Evolutionary conservation across 1,284 basidiomycete species (phyloP), one percentile per base, ranked within the genome.

Genomic region (Moniliophthora roreri): DNA sequence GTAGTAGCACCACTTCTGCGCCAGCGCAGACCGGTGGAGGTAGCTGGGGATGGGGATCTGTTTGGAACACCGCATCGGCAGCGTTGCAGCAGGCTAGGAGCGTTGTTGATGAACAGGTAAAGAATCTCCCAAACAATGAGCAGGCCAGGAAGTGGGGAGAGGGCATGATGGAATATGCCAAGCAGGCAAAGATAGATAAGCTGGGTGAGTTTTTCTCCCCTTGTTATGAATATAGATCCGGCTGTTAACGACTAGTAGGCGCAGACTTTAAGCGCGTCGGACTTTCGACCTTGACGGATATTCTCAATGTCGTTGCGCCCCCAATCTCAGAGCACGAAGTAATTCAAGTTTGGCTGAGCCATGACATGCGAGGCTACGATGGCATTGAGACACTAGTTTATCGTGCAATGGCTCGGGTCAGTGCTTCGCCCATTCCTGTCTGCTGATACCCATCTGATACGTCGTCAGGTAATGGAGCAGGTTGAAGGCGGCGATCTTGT

Each of bases 311-410:
- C 15, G 96, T 99, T 48, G 97, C 96, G 0, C 97, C 97, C 23
- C 97, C 97, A 3, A 98, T 99, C 62, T 91, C 95, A 11, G 94
- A 95, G 62, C 96, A 99, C 68, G 97, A 99, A 72, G 93, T 98
- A 18, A 92, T 99, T 55, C 87, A 97, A 67, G 88, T 99, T 5
- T 95, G 92, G 85, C 77, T 99, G 36, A 90, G 89, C 60, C 95
- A 99, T 73, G 95, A 96, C 62, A 96, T 99, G 95, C 77, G 84
- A 55, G 96, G 97, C 11, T 98, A 97, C 66, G 94, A 95, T 51
- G 97, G 96, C 13, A 84, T 99, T 44, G 95, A 98, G 69, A 82
- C 87, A n/a, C 81, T 99, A n/a, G 92, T 95, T 10, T 99, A 98
- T 72, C 84, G 88, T 38, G 86, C 92, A 1, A 74, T 95, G 35